Evolutionary conservation across 73 alveolate genomes (phyloP), one percentile per base, ranked within the genome.

Genomic region (Breviolum minutum): DNA sequence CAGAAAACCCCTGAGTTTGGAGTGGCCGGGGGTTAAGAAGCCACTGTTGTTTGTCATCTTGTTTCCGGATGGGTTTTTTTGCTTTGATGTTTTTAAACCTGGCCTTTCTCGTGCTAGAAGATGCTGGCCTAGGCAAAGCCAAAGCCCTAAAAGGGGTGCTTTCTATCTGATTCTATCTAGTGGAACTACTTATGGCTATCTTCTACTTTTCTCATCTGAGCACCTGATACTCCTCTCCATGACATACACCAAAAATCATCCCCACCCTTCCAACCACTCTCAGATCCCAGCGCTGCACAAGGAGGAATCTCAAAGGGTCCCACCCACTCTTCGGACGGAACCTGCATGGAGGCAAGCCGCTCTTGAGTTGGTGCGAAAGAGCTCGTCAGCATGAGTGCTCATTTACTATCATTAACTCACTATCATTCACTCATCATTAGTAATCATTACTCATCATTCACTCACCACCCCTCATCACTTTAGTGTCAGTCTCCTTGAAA

Each of bases 231-330:
- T 17, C 8, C 81, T 70, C 81, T 70, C 13, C 40, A 71, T n/a
- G 10, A 13, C 48, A 20, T n/a, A 54, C 6, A 17, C 40, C 10
- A 22, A n/a, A n/a, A 8, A 20, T n/a, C 26, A 22, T 13, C 12
- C 26, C 60, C 62, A 1, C 17, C 62, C 3, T 6, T 10, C 32
- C 70, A 2, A 30, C 4, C 61, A 8, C 61, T 12, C 48, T 13
- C 61, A 40, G 95, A 24, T 19, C 74, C 17, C n/a, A 27, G 69
- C 96, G 96, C 24, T 90, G 96, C 96, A 90, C 96, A 70, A 90
- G 87, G 62, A 90, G 63, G 20, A 90, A 6, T 17, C n/a, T 22
- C 61, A 90, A 16, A 8, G 87, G 96, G 64, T 60, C 61, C 54
- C 54, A 40, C 54, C 54, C 0, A n/a, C 32, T 17, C 66, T 27